These are phyloP conservation scores for Limonomyces culmigenus DNA, from an alignment of 1,284 basidiomycete species.

Conservation along the genomic window DNA sequence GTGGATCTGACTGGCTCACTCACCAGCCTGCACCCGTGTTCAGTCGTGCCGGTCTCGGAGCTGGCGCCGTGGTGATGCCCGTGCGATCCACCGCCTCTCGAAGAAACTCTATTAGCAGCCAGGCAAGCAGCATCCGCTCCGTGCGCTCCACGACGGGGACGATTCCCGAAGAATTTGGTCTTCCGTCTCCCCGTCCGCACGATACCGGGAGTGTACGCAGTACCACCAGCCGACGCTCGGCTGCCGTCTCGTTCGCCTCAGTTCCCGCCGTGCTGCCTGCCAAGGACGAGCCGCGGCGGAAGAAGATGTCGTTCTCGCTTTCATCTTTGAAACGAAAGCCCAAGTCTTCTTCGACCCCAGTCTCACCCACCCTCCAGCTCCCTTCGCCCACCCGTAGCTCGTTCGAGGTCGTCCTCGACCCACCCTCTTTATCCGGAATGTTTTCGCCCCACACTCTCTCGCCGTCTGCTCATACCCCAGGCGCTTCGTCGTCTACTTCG, in stretches of 20 bases:
- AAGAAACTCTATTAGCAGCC: too few relatives aligned
- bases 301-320: background rate
- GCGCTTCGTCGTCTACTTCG: background rate
- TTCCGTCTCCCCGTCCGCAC: background rate
- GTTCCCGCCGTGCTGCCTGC: background rate
- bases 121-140: slow-evolving; percentile 12
- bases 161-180: background rate
- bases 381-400: background rate
- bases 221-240: too few relatives aligned
- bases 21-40: slow-evolving; percentile 24
- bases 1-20: slow-evolving; percentile 22
- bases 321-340: background rate
- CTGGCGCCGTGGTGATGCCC: slow-evolving; percentile 24
- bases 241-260: background rate
- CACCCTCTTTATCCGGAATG: background rate
- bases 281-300: background rate
- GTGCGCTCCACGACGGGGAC: slow-evolving; percentile 3
- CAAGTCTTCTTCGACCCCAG: background rate
- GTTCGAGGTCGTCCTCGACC: background rate
- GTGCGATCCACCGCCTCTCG: slow-evolving; percentile 9
- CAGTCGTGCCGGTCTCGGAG: slow-evolving; percentile 21
- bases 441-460: background rate
- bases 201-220: background rate
- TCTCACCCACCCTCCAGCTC: background rate
- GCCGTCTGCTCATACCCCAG: background rate